These are phyloP conservation scores for Candida vaughaniae DNA, from an alignment of 805 yeast genomes.

Conservation along the genomic window DNA sequence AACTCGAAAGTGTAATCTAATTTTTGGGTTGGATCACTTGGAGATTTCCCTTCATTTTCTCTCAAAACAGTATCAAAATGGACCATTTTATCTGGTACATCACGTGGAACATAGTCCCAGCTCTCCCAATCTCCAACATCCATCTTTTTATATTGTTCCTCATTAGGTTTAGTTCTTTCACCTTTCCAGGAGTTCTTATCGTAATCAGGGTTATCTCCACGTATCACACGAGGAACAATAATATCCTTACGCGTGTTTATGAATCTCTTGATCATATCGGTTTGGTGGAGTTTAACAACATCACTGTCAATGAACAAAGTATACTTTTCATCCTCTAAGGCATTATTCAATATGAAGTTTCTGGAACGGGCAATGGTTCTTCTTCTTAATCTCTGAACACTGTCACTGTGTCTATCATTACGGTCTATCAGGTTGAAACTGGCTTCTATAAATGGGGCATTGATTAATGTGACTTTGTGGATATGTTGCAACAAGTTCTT, in stretches of 20 bases:
- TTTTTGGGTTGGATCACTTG: constrained; percentile 2
- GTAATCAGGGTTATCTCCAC: constrained; percentile 28
- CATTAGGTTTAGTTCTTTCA: constrained; percentile 29
- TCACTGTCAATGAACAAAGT: constrained; percentile 40
- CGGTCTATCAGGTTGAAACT: constrained; percentile 17
- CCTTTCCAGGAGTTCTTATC: constrained; percentile 45
- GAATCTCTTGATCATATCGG: constrained; percentile 24
- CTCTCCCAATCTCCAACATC: constrained; percentile 29
- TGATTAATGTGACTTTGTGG: constrained; percentile 24
- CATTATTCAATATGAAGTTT: constrained; percentile 30
- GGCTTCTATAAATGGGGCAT: constrained; percentile 36
- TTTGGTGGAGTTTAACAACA: constrained; percentile 22
- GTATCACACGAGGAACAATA: constrained; percentile 34
- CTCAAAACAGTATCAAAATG: constrained; percentile 24
- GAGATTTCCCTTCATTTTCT: constrained; percentile 6
- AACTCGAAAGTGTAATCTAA: constrained; percentile 21
- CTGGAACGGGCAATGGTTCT: constrained; percentile 36
- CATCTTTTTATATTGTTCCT: constrained; percentile 24
- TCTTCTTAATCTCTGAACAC: constrained; percentile 33
- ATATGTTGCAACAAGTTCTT: constrained; percentile 8
- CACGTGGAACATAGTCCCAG: constrained; percentile 35
- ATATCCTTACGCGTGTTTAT: constrained; percentile 30
- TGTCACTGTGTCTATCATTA: constrained; percentile 24
- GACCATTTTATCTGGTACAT: constrained; percentile 23
- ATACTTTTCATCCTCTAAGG: constrained; percentile 28